Conservation (phyloP, 2,329 filamentous ascomycete genomes). For the Talaromyces pinophilus region DNA sequence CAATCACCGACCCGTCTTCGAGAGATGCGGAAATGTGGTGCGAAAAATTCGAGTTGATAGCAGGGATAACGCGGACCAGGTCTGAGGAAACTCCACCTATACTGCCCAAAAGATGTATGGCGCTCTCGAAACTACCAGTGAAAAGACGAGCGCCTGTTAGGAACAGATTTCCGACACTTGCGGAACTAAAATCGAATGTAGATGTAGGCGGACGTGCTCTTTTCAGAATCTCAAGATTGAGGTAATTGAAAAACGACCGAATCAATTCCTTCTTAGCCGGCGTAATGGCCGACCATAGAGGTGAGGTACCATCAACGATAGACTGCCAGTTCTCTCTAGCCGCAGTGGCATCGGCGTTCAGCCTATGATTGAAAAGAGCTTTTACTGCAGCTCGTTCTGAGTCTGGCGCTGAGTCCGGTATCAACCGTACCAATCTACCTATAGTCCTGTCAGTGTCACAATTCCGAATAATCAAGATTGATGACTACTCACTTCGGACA, state of each 20-base stretch:
- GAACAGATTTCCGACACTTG: slow-evolving; percentile 77
- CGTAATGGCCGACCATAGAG: slow-evolving; percentile 70
- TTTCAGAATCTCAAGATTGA: slow-evolving; percentile 78
- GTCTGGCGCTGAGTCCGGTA: slow-evolving; percentile 65
- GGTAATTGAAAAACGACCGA: slow-evolving; percentile 72
- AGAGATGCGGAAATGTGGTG: slow-evolving; percentile 90
- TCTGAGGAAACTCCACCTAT: slow-evolving; percentile 78
- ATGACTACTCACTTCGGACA: slow-evolving; percentile 62
- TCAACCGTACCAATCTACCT: slow-evolving; percentile 88
- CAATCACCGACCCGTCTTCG: slow-evolving; percentile 73
- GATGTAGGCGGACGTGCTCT: slow-evolving; percentile 67
- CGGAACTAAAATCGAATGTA: slow-evolving; percentile 74
- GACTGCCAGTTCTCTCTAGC: slow-evolving; percentile 82
- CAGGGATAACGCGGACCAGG: slow-evolving; percentile 76
- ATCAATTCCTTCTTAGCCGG: slow-evolving; percentile 75
- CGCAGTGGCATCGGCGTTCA: slow-evolving; percentile 61
- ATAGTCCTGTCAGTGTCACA: background rate
- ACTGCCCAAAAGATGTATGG: slow-evolving; percentile 83
- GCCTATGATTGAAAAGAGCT: slow-evolving; percentile 81
- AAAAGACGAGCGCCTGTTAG: slow-evolving; percentile 84
- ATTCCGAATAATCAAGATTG: background rate
- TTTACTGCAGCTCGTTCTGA: slow-evolving; percentile 74
- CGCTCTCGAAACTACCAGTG: slow-evolving; percentile 87
- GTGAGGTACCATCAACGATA: slow-evolving; percentile 79
- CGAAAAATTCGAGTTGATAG: slow-evolving; percentile 92